phyloP scores from a whole-genome alignment of 164 flowering plant genomes.

The Piper betle region DNA sequence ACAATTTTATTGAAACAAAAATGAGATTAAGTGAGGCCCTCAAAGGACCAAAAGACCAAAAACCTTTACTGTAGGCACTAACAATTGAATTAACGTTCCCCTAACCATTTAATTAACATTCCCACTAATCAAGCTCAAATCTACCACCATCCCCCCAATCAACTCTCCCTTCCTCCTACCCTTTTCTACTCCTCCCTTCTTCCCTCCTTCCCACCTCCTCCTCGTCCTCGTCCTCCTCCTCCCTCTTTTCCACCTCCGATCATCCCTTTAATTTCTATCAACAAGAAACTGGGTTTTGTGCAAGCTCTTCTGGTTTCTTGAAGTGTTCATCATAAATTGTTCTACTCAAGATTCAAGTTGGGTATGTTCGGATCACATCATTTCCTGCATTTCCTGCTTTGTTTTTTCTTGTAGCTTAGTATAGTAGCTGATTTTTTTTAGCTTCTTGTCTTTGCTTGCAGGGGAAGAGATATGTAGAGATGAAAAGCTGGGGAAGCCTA shows the following conservation, averaged over 20 bases:
- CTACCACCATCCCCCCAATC: constrained; percentile 7
- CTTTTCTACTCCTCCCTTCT: not conserved
- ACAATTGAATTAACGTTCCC: too few species aligned
- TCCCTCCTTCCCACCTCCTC: not conserved
- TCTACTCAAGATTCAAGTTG: too few species aligned
- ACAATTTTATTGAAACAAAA: too few species aligned
- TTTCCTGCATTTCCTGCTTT: not conserved
- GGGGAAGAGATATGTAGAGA: not conserved
- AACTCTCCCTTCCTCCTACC: not conserved
- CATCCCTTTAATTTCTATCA: not conserved
- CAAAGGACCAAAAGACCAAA: too few species aligned
- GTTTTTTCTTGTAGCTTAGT: not conserved
- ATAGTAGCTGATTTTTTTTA: not conserved
- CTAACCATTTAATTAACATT: too few species aligned
- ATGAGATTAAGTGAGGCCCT: too few species aligned
- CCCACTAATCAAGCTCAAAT: too few species aligned
- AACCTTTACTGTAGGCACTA: too few species aligned
- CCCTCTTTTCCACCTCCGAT: not conserved
- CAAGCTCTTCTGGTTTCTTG: not conserved
- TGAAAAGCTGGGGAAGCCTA: not conserved
- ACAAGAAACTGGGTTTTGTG: not conserved
- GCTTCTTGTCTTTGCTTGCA: not conserved
- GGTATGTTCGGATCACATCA: not conserved
- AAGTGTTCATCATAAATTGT: too few species aligned
- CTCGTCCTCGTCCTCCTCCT: not conserved